Base-by-base conservation (phyloP, 1,284 basidiomycete species). In the Puccinia polysora region DNA sequence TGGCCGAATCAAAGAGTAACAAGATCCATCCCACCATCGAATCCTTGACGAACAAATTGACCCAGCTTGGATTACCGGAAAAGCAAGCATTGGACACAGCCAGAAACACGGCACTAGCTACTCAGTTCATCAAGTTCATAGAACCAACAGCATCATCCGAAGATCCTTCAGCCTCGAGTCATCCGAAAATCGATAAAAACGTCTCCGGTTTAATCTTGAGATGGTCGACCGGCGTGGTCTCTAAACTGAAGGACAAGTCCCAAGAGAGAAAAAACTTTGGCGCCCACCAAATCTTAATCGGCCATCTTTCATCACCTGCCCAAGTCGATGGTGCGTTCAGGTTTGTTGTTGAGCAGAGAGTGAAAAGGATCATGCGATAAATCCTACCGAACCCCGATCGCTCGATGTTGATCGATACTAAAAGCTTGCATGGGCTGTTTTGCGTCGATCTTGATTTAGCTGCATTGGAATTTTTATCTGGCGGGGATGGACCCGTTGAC, bases 21-120 rank as follows among this genome's bases (percentile, higher is more conserved):
- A n/a, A n/a, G n/a, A n/a, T n/a, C n/a, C n/a, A n/a, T n/a, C n/a
- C n/a, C n/a, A n/a, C n/a, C n/a, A n/a, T n/a, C n/a, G n/a, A n/a
- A n/a, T n/a, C n/a, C n/a, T n/a, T n/a, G n/a, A n/a, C n/a, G n/a
- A n/a, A n/a, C n/a, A n/a, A n/a, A n/a, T n/a, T n/a, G n/a, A n/a
- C n/a, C n/a, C 8, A 30, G 2, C 34, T 69, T 18, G 67, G 67
- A 8, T 18, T 69, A 34, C 32, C 25, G 1, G 53, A 59, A 45
- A 69, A 69, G 32, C 67, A 69, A 49, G 67, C 67, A 8, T n/a
- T 69, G 1, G 67, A 69, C 23, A 69, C 67, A 3, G 67, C 67
- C 7, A 47, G 67, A 49, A 69, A 69, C 23, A 5, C 30, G 1
- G 43, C 55, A 4, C 56, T 69, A 20, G 56, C 55, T 18, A 69